phyloP scores from a whole-genome alignment of 2,329 filamentous ascomycete genomes.

The Fusarium sp. region DNA sequence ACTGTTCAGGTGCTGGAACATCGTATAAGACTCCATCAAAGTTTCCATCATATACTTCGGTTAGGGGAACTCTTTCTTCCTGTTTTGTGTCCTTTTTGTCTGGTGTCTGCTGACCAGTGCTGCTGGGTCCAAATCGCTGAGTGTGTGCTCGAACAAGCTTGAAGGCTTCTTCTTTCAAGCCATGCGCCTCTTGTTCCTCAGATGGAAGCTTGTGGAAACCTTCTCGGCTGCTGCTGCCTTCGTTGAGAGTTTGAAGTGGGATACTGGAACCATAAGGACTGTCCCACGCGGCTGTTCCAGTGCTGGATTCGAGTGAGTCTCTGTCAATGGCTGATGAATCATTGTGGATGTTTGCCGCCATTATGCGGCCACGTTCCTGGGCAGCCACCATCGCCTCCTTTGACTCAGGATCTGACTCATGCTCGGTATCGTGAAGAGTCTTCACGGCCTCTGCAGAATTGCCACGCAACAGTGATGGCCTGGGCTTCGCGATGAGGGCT shows the following conservation, averaged over 20 bases:
- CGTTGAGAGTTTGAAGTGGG: constrained; percentile 45
- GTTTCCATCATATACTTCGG: constrained; percentile 50
- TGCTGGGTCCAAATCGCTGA: constrained; percentile 31
- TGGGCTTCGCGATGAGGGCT: constrained; percentile 39
- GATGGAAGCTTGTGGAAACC: constrained; percentile 29
- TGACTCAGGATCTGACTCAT: constrained; percentile 43
- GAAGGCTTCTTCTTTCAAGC: constrained; percentile 48
- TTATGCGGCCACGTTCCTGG: constrained; percentile 52
- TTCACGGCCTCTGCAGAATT: constrained; percentile 51
- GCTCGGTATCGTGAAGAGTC: constrained; percentile 37
- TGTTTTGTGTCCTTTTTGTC: constrained; percentile 17
- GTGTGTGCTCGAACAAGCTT: constrained; percentile 56
- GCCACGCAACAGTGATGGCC: constrained; percentile 54
- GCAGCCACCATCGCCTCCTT: constrained; percentile 50
- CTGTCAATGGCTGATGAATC: constrained; percentile 47
- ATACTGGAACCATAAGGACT: constrained; percentile 39
- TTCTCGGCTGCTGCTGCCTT: constrained; percentile 18
- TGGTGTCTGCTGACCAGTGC: constrained; percentile 4
- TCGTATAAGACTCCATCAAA: constrained; percentile 52
- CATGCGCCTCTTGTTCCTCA: constrained; percentile 8
- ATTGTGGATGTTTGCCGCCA: constrained; percentile 51
- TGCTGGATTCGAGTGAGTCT: constrained; percentile 50
- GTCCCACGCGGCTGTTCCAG: constrained; percentile 42
- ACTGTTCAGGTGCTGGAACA: constrained; percentile 51
- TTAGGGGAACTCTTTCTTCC: constrained; percentile 35